phyloP scores from a whole-genome alignment of 208 protist species.

The Leishmania amazonensis region DNA sequence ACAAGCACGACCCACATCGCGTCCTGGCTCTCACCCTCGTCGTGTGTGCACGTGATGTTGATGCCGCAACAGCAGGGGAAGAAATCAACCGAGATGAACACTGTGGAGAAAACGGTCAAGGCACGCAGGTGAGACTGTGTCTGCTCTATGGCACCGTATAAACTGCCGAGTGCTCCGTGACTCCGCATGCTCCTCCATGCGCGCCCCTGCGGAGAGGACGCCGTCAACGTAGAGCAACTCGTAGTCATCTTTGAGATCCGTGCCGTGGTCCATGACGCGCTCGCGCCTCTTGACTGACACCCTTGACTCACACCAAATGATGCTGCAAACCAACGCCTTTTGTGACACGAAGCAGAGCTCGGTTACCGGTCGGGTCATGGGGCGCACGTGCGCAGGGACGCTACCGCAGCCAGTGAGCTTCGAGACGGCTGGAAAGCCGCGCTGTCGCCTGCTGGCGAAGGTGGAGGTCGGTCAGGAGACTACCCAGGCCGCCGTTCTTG shows the following conservation, averaged over 20 bases:
- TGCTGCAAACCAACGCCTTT: conserved; percentile 41
- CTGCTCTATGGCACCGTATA: conserved; percentile 42
- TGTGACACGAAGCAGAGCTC: conserved; percentile 56
- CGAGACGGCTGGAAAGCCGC: neutral
- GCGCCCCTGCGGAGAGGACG: conserved; percentile 37
- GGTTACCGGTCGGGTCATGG: conserved; percentile 37
- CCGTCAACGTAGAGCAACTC: conserved; percentile 42
- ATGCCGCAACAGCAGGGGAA: conserved; percentile 51
- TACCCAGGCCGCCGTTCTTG: too few species aligned
- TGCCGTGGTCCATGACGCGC: conserved; percentile 24
- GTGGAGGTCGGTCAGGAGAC: too few species aligned
- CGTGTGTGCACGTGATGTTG: conserved; percentile 30
- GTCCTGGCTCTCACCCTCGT: conserved; percentile 9
- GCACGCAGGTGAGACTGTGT: conserved; percentile 59
- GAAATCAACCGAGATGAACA: conserved; percentile 69
- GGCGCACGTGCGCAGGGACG: conserved; percentile 9
- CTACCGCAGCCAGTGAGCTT: neutral
- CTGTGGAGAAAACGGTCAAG: conserved; percentile 65
- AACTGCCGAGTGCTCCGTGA: conserved; percentile 66
- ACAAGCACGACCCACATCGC: conserved; percentile 22
- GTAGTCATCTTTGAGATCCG: conserved; percentile 29
- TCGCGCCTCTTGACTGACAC: conserved; percentile 44
- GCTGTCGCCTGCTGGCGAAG: neutral
- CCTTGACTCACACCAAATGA: conserved; percentile 53
- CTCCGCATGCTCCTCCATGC: conserved; percentile 60